phyloP scores from a whole-genome alignment of 441 rosid species.

The Croton setiger region DNA sequence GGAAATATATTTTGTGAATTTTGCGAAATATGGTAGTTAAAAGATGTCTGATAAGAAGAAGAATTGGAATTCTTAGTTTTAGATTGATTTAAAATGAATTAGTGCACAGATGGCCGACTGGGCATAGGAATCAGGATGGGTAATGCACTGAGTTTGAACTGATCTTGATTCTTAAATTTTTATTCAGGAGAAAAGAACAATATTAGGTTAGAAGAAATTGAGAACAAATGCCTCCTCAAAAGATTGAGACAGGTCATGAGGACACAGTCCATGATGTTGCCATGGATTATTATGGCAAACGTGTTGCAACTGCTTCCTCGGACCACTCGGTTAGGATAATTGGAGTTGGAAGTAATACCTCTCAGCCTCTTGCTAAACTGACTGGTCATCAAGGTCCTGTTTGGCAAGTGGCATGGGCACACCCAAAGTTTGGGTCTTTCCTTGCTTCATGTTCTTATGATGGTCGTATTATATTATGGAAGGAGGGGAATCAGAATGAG shows the following conservation, averaged over 20 bases:
- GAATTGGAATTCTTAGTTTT: neutral
- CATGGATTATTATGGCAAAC: neutral
- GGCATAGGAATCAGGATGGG: too few species aligned
- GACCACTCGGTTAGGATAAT: neutral
- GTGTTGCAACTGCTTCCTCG: neutral
- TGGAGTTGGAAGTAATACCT: neutral
- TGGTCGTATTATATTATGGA: conserved; percentile 16
- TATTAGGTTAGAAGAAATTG: neutral
- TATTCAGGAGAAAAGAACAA: neutral
- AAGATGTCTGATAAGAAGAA: neutral
- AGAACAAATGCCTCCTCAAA: neutral
- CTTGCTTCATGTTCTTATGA: conserved; percentile 20
- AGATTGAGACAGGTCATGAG: neutral
- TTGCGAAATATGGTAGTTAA: neutral
- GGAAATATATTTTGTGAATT: neutral
- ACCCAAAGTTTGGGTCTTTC: conserved; percentile 4
- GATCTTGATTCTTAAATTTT: neutral
- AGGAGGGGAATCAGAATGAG: conserved; percentile 6
- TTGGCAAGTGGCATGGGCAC: conserved; percentile 3
- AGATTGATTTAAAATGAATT: neutral
- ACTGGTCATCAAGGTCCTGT: neutral
- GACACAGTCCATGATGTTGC: conserved; percentile 1
- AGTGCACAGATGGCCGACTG: too few species aligned
- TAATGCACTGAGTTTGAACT: neutral
- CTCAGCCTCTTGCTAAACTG: neutral